A percentile compares a stretch with the other conserved stretches of the same genome.
Evolutionary conservation across 2,329 filamentous ascomycete genomes (phyloP).

Genomic region (Coniochaeta sp.): DNA sequence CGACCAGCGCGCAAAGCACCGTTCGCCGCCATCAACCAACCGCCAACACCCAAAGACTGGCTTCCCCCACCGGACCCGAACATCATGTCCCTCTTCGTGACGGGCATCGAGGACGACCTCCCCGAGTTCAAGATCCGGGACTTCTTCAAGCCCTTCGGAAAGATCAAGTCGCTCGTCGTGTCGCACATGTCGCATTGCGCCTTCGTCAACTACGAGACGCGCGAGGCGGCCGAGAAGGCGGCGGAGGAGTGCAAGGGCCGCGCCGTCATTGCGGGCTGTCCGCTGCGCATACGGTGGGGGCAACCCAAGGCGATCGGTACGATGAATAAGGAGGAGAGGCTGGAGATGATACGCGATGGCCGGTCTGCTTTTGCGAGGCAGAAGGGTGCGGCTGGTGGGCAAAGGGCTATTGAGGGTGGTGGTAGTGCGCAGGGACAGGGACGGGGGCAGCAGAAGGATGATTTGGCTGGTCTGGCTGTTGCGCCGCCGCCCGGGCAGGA

Average conservation of each 20-base stretch:
- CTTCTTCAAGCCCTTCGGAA: constrained; percentile 83
- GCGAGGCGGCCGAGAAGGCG: constrained; percentile 78
- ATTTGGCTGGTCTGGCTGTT: constrained; percentile 36
- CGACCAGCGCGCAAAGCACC: constrained; percentile 41
- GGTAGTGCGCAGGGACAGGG: constrained; percentile 16
- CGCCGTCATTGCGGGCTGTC: constrained; percentile 85
- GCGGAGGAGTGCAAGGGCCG: constrained; percentile 80
- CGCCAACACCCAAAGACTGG: constrained; percentile 79
- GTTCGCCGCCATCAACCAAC: constrained; percentile 54
- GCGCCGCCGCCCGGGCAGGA: constrained; percentile 73
- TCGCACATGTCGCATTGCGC: constrained; percentile 97
- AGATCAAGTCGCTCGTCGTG: constrained; percentile 90
- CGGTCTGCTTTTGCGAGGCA: constrained; percentile 48
- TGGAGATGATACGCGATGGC: constrained; percentile 75
- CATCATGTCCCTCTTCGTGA: constrained; percentile 90
- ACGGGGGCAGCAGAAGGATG: constrained; percentile 16
- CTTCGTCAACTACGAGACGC: constrained; percentile 87
- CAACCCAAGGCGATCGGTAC: constrained; percentile 86
- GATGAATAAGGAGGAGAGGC: constrained; percentile 79
- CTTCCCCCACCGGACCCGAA: constrained; percentile 75
- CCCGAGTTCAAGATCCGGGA: constrained; percentile 87
- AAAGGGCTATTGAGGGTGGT: constrained; percentile 23
- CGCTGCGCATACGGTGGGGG: constrained; percentile 85
- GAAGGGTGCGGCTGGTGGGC: constrained; percentile 29
- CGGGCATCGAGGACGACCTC: constrained; percentile 91